Evolutionary conservation across 768 basidiomycete species (phyloP), one percentile per base, ranked within the genome.

Genomic region (Rhizopogon salebrosus): DNA sequence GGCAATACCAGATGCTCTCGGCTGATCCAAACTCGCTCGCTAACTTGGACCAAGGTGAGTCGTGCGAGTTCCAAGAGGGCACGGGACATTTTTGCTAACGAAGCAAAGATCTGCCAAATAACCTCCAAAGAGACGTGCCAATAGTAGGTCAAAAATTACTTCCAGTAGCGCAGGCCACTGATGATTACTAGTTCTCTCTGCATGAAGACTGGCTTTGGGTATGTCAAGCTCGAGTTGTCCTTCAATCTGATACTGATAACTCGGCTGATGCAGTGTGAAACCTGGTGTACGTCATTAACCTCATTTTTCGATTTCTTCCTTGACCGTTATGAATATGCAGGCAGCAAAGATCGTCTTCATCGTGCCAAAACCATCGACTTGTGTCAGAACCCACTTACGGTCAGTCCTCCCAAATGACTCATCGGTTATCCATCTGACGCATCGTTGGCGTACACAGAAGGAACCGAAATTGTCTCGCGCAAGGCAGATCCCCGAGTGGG

Each of bases 151-250:
- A 18, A 22, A 34, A n/a, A 10, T 27, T 4, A 24, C 7, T 34
- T 1, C 3, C 35, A 49, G 14, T n/a, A 16, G 23, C 20, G 31
- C 2, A 27, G 10, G 22, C 1, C 52, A 57, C 24, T 66, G 48
- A 34, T 38, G 10, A 14, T 16, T 23, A 41, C 18, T 56, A 95
- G 92, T 88, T 81, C 69, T 93, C 97, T 0, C 74, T 98, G 14
- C 82, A 83, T 54, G 89, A 93, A 69, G 89, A 93, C 61, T 99
- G 97, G 97, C 72, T 98, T 60, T 99, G 97, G 95, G 90, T 92
- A 66, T 49, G 80, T 76, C 14, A 49, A 31, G 22, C 6, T 43
- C 24, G 24, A 23, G 7, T 46, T 26, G 36, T 46, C 41, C 42
- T 41, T 39, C 26, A 29, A 27, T 38, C 10, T 41, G 36, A 39